These are phyloP conservation scores for Castanea crenata DNA, from an alignment of 306 rosid genomes.

Conservation along the genomic window DNA sequence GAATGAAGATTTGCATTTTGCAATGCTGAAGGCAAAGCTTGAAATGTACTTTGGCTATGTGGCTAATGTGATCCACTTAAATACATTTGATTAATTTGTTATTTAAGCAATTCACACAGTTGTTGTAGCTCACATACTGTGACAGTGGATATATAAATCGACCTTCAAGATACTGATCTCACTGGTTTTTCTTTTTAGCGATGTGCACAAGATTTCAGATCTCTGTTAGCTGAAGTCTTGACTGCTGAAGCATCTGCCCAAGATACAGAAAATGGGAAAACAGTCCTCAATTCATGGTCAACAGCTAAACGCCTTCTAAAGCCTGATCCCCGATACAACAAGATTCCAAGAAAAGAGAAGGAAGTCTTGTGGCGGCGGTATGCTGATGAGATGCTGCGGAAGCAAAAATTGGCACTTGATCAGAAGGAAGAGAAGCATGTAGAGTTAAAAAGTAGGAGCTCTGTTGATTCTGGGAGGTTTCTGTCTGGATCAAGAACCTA, in stretches of 20 bases:
- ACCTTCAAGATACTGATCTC: not conserved
- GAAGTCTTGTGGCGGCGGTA: slow-evolving; percentile 77
- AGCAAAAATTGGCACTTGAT: slow-evolving; percentile 57
- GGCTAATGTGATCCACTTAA: not conserved
- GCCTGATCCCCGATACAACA: slow-evolving; percentile 72
- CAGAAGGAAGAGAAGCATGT: slow-evolving; percentile 54
- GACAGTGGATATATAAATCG: not conserved
- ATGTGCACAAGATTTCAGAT: slow-evolving; percentile 71
- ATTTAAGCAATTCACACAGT: not conserved
- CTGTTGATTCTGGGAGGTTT: slow-evolving; percentile 45
- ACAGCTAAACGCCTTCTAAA: slow-evolving; percentile 74
- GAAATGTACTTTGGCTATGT: not conserved
- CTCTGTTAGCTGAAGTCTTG: slow-evolving; percentile 65
- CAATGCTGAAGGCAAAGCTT: too few relatives aligned
- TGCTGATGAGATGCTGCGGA: slow-evolving; percentile 66
- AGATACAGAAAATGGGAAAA: slow-evolving; percentile 71
- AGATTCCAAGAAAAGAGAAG: slow-evolving; percentile 77
- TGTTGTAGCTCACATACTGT: not conserved
- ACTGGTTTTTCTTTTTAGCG: slow-evolving; percentile 49
- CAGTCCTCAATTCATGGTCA: slow-evolving; percentile 86
- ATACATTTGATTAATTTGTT: not conserved
- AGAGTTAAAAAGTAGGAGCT: slow-evolving; percentile 49
- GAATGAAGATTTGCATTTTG: too few relatives aligned
- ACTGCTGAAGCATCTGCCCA: slow-evolving; percentile 60
- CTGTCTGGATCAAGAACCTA: slow-evolving; percentile 42